Percentiles rank a stretch among this genome's conserved stretches.
Evolutionary conservation across 768 basidiomycete species (phyloP).

Genomic region (Cyclocybe aegerita): DNA sequence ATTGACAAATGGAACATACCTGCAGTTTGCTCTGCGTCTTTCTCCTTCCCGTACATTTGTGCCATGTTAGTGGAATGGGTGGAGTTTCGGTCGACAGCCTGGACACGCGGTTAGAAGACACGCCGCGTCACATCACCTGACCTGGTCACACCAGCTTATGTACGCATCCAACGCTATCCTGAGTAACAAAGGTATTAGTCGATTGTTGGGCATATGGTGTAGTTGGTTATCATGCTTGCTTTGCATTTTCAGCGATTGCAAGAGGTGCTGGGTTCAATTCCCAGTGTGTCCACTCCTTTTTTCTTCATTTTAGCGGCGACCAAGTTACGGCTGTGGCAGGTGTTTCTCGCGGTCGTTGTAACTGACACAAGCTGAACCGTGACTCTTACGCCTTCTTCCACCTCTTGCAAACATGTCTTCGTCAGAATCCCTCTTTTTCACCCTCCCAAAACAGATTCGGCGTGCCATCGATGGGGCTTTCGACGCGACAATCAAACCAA

Average conservation of each 20-base stretch:
- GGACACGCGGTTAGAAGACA: not conserved
- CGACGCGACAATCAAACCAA: no score
- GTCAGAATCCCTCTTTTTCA: no score
- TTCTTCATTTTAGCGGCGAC: not conserved
- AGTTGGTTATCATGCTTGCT: constrained; percentile 30
- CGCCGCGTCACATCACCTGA: not conserved
- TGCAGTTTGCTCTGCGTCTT: not conserved
- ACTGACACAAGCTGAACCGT: no score
- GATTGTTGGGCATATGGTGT: constrained; percentile 22
- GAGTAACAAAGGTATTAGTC: no score
- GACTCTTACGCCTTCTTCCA: no score
- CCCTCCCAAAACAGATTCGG: no score
- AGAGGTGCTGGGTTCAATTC: constrained; percentile 20
- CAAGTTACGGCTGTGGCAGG: no score
- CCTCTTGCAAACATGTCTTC: not conserved
- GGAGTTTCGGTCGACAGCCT: not conserved
- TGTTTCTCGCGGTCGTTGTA: no score
- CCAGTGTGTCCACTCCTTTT: constrained; percentile 14
- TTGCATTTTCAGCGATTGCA: constrained; percentile 14
- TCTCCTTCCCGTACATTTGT: constrained; percentile 1
- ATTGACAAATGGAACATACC: not conserved
- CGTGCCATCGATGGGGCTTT: no score
- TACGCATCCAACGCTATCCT: no score
- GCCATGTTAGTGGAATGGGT: not conserved
- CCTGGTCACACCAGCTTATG: no score